Conservation (phyloP, 768 basidiomycete genomes). For the Suillus tomentosus region DNA sequence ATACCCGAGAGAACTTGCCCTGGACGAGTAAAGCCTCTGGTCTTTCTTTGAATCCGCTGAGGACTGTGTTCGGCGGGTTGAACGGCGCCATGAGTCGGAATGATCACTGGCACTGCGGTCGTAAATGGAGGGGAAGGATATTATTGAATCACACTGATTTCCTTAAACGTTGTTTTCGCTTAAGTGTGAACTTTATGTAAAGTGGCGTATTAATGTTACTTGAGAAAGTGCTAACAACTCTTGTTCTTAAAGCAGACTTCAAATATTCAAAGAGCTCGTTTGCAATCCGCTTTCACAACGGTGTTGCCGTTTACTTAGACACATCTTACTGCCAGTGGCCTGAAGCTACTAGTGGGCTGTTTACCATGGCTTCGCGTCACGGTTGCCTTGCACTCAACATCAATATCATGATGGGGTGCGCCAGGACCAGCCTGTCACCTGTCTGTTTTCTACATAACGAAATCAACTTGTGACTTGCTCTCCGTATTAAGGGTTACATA, state of each 20-base stretch:
- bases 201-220: too few species aligned
- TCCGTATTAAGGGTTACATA: neutral
- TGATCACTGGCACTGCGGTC: neutral
- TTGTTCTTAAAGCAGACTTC: neutral
- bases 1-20: slow-evolving; percentile 21
- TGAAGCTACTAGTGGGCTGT: neutral
- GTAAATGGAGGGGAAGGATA: neutral
- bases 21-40: slow-evolving; percentile 35
- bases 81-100: slow-evolving; percentile 35
- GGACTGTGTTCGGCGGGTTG: slow-evolving; percentile 23
- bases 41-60: slow-evolving; percentile 39
- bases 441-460: neutral
- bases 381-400: neutral
- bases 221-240: neutral
- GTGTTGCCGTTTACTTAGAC: neutral
- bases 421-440: neutral
- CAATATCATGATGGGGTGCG: neutral
- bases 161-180: neutral
- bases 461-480: neutral
- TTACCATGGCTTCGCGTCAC: neutral
- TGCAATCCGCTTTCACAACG: neutral
- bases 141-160: neutral
- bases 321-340: neutral
- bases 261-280: neutral
- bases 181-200: neutral